Conservation (phyloP, 495 filamentous ascomycete species). For the Penicillium argentinense region DNA sequence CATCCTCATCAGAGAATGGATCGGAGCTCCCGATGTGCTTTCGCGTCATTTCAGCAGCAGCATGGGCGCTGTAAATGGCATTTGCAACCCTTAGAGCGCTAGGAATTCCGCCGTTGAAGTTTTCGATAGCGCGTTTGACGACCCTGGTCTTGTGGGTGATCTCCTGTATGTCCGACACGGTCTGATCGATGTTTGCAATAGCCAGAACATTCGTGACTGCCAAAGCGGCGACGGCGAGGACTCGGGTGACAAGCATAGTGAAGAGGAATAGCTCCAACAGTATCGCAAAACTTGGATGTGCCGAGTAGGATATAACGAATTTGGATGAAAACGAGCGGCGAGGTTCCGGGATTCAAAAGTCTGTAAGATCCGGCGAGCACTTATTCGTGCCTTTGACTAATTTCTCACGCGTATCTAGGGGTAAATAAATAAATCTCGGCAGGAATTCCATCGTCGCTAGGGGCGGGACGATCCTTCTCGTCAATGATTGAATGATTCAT, state of each 20-base stretch:
- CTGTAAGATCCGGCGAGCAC: too few species aligned
- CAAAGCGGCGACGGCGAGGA: neutral
- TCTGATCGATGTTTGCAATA: neutral
- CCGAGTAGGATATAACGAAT: too few species aligned
- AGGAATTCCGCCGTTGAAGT: neutral
- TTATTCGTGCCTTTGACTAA: too few species aligned
- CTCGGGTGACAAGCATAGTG: neutral
- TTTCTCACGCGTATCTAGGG: too few species aligned
- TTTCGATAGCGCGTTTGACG: neutral
- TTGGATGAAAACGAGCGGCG: too few species aligned
- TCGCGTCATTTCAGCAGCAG: neutral
- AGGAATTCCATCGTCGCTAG: too few species aligned
- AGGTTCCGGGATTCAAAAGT: too few species aligned
- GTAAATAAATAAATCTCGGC: too few species aligned
- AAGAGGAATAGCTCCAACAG: too few species aligned
- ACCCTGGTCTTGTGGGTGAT: neutral
- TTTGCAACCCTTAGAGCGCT: neutral
- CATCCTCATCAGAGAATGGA: neutral
- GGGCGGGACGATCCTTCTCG: too few species aligned
- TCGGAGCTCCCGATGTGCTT: neutral
- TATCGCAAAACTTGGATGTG: too few species aligned
- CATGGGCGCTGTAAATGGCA: neutral
- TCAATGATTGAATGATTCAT: too few species aligned
- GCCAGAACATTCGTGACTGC: neutral
- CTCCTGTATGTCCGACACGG: neutral